phyloP scores from a whole-genome alignment of 2,329 filamentous ascomycete species.

The Microthyrium microscopicum region DNA sequence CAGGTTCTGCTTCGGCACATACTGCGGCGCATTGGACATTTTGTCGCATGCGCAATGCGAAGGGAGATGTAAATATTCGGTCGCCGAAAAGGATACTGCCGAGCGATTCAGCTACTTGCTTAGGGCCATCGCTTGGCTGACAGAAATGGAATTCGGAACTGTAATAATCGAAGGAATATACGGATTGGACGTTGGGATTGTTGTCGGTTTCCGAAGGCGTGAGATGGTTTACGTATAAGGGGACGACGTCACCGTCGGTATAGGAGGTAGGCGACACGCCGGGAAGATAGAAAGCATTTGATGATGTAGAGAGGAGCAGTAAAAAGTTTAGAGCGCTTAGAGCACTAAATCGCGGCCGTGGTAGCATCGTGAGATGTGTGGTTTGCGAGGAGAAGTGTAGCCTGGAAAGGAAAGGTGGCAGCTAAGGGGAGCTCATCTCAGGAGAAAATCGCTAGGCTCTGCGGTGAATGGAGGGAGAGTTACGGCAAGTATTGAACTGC shows the following conservation, averaged over 20 bases:
- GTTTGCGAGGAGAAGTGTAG: neutral
- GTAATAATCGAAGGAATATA: slow-evolving; percentile 95
- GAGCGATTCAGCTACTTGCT: slow-evolving; percentile 72
- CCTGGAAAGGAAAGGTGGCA: neutral
- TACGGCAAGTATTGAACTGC: neutral
- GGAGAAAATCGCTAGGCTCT: neutral
- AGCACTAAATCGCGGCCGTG: too few relatives aligned
- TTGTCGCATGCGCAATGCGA: slow-evolving; percentile 68
- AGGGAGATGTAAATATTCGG: slow-evolving; percentile 91
- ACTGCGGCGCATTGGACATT: slow-evolving; percentile 79
- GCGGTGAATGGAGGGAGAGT: neutral
- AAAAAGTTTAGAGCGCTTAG: too few relatives aligned
- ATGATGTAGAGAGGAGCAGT: slow-evolving; percentile 17
- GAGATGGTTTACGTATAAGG: slow-evolving; percentile 82
- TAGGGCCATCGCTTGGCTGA: slow-evolving; percentile 55
- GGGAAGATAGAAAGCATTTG: slow-evolving; percentile 77
- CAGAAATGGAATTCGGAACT: slow-evolving; percentile 79
- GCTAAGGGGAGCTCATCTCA: neutral
- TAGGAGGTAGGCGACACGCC: slow-evolving; percentile 93
- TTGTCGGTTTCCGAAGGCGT: slow-evolving; percentile 64
- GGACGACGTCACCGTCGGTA: slow-evolving; percentile 59
- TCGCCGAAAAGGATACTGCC: slow-evolving; percentile 97
- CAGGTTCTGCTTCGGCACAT: slow-evolving; percentile 44
- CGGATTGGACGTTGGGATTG: slow-evolving; percentile 74
- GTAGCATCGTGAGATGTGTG: neutral